phyloP scores from a whole-genome alignment of 2,329 filamentous ascomycete genomes.

The Colletotrichum coccodes region DNA sequence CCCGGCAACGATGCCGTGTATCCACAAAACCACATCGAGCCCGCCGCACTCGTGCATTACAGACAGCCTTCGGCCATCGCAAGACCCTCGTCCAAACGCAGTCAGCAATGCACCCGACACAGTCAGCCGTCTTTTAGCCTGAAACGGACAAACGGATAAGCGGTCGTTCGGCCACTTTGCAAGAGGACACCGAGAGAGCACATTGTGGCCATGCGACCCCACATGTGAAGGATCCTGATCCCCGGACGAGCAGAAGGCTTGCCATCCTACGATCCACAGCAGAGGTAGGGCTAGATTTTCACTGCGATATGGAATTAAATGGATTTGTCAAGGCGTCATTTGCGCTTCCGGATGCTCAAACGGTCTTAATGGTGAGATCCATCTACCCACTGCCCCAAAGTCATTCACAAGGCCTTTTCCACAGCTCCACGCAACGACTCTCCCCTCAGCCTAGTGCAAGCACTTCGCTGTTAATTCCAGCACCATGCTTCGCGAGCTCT shows the following conservation, averaged over 20 bases:
- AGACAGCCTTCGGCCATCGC: background rate
- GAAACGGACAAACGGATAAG: background rate
- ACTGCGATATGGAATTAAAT: background rate
- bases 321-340: background rate
- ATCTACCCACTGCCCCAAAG: too few species aligned
- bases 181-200: background rate
- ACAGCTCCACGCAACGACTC: background rate
- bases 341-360: background rate
- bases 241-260: background rate
- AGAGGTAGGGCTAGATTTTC: background rate
- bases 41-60: background rate
- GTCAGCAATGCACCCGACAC: too few species aligned
- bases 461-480: background rate
- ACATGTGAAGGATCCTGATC: background rate
- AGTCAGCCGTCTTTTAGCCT: background rate
- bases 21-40: background rate
- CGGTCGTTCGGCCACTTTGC: background rate
- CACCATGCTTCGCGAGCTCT: constrained; percentile 11
- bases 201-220: background rate
- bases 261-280: background rate
- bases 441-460: background rate
- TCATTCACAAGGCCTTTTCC: background rate
- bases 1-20: background rate
- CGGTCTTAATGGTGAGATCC: background rate
- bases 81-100: too few species aligned